phyloP scores from a whole-genome alignment of 2,329 filamentous ascomycete genomes.

The Corinectria fuckeliana region DNA sequence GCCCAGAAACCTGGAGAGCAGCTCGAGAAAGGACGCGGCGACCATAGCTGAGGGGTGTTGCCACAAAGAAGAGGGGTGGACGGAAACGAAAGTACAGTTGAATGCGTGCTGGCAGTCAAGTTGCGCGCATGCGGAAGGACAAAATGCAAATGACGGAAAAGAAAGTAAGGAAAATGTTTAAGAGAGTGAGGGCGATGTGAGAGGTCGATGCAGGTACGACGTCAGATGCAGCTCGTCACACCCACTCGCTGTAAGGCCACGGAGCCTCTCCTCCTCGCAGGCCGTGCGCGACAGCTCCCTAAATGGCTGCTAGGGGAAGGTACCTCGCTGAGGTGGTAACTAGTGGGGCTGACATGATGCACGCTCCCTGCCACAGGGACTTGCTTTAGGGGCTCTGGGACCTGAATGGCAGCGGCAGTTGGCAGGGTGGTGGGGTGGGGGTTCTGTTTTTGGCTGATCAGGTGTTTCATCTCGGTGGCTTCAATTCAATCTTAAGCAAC shows the following conservation, averaged over 20 bases:
- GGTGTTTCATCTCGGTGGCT: too few species aligned
- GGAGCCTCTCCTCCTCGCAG: background rate
- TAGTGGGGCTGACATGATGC: too few species aligned
- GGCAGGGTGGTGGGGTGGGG: too few species aligned
- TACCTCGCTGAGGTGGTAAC: too few species aligned
- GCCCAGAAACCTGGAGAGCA: slow-evolving; percentile 44
- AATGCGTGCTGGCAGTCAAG: background rate
- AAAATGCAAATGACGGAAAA: background rate
- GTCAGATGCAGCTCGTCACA: background rate
- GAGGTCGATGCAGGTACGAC: background rate
- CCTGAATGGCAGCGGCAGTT: too few species aligned
- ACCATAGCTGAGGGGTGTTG: slow-evolving; percentile 20
- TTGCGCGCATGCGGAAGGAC: slow-evolving; percentile 7
- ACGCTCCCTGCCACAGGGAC: too few species aligned
- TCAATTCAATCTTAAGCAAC: too few species aligned
- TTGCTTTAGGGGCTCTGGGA: too few species aligned
- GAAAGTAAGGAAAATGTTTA: background rate
- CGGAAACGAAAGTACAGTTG: background rate
- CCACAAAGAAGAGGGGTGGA: slow-evolving; percentile 3
- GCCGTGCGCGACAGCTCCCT: background rate
- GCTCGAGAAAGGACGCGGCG: slow-evolving; percentile 33
- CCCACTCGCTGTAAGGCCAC: too few species aligned
- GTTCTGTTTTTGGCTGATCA: too few species aligned
- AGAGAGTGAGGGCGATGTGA: background rate
- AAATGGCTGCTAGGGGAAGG: background rate